Evolutionary conservation across 768 basidiomycete species (phyloP).

Genomic region (Leccinum truebloodii): DNA sequence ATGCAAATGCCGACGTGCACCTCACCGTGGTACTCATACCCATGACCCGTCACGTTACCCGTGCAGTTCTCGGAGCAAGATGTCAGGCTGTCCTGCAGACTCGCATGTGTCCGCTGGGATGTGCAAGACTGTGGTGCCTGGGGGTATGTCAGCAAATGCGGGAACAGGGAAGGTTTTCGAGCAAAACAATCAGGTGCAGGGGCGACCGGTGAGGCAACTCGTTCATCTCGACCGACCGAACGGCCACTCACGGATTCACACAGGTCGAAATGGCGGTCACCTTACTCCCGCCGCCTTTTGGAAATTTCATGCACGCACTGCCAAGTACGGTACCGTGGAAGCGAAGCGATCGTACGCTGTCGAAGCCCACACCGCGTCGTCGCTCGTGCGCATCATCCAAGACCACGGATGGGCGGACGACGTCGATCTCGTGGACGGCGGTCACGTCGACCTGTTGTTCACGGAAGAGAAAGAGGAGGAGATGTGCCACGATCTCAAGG

Average conservation of each 20-base stretch:
- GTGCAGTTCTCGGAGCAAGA: no score
- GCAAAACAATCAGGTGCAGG: conserved; percentile 74
- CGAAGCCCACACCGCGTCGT: conserved; percentile 54
- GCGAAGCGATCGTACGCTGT: conserved; percentile 53
- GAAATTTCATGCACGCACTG: conserved; percentile 42
- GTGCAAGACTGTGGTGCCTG: no score
- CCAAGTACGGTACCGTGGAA: conserved; percentile 51
- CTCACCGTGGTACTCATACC: no score
- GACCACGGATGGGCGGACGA: conserved; percentile 42
- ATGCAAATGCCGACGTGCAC: no score
- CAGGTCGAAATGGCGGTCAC: conserved; percentile 82
- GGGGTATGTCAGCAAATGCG: no score
- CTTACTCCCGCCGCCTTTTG: conserved; percentile 54
- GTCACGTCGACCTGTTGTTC: conserved; percentile 52
- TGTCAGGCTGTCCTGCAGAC: no score
- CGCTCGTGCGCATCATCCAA: conserved; percentile 51
- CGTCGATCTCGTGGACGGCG: conserved; percentile 65
- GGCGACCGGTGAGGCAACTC: conserved; percentile 58
- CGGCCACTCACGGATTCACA: neutral
- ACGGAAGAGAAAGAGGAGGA: conserved; percentile 44
- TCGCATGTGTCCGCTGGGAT: no score
- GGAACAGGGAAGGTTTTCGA: no score
- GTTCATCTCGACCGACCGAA: neutral
- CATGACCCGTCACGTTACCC: no score
- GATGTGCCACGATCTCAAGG: conserved; percentile 47